Conservation (phyloP, 805 yeast genomes). For the Blastobotrys muscicola region DNA sequence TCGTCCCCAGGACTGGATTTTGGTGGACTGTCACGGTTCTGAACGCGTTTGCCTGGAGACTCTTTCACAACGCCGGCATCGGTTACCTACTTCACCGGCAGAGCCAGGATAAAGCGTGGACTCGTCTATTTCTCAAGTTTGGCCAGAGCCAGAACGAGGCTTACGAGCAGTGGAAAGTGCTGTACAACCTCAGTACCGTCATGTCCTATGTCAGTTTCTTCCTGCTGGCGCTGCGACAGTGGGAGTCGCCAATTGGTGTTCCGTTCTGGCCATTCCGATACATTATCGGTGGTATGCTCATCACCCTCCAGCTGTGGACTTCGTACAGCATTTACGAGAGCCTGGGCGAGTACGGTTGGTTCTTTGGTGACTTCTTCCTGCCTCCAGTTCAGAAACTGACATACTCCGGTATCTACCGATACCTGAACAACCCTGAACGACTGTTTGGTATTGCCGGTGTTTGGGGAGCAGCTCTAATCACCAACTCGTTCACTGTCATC, state of each 20-base stretch:
- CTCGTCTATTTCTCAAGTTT: conserved; percentile 52
- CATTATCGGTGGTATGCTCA: conserved; percentile 49
- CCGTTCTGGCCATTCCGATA: conserved; percentile 40
- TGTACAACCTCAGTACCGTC: conserved; percentile 44
- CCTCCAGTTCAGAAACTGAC: conserved; percentile 46
- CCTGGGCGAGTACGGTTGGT: conserved; percentile 83
- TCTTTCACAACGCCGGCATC: conserved; percentile 42
- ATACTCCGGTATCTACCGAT: conserved; percentile 73
- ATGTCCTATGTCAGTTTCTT: conserved; percentile 48
- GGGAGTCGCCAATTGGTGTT: conserved; percentile 19
- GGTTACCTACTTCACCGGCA: conserved; percentile 48
- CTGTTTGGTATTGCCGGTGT: conserved; percentile 68
- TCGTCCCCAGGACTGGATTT: conserved; percentile 24
- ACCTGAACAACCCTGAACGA: conserved; percentile 75
- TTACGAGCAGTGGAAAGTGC: conserved; percentile 61
- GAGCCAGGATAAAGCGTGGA: conserved; percentile 51
- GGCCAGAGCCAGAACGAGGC: conserved; percentile 58
- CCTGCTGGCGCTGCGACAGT: conserved; percentile 26
- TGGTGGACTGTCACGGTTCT: conserved; percentile 28
- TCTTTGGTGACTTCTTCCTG: conserved; percentile 75
- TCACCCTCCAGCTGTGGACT: conserved; percentile 58
- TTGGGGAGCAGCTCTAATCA: conserved; percentile 60
- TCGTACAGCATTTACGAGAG: conserved; percentile 57
- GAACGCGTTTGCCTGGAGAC: conserved; percentile 39
- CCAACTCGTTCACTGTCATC: conserved; percentile 39